Percentiles rank a stretch among this genome's conserved stretches.
phyloP scores from a whole-genome alignment of 179 eudicot species.

The Heliamphora ciliata region DNA sequence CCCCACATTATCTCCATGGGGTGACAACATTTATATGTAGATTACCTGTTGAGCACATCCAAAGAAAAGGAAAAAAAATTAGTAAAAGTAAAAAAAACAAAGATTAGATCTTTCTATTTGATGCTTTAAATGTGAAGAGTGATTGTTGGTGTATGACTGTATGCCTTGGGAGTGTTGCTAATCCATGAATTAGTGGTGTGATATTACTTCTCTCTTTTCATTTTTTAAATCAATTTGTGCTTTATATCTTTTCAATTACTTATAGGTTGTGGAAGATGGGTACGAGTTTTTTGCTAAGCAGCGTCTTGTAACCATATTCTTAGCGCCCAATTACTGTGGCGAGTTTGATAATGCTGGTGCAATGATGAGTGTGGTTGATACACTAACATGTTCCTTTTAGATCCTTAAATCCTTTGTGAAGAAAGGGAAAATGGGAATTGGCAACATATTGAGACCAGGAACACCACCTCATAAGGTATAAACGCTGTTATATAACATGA shows the following conservation, averaged over 20 bases:
- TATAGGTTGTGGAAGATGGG: constrained; percentile 77
- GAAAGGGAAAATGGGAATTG: constrained; percentile 62
- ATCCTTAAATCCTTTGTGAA: constrained; percentile 73
- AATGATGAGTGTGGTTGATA: constrained; percentile 81
- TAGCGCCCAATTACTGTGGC: constrained; percentile 77
- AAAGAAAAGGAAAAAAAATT: no score
- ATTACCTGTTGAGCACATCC: no score
- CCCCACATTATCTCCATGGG: no score
- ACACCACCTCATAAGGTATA: constrained; percentile 77
- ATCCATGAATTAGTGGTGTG: no score
- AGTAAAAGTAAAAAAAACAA: no score
- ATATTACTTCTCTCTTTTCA: no score
- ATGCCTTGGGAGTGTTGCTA: no score
- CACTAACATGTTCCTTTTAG: constrained; percentile 68
- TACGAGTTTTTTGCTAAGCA: constrained; percentile 71
- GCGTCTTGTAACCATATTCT: constrained; percentile 66
- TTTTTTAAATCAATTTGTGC: no score
- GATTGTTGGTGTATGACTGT: no score
- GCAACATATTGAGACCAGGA: constrained; percentile 57
- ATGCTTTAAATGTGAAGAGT: no score
- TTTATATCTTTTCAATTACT: constrained; percentile 14
- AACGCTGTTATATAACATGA: neutral
- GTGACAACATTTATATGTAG: no score
- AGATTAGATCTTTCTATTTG: no score
- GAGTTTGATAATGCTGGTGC: constrained; percentile 84